Base-by-base conservation (phyloP, 1,284 basidiomycete species). In the Coniferiporia sulphurascens region DNA sequence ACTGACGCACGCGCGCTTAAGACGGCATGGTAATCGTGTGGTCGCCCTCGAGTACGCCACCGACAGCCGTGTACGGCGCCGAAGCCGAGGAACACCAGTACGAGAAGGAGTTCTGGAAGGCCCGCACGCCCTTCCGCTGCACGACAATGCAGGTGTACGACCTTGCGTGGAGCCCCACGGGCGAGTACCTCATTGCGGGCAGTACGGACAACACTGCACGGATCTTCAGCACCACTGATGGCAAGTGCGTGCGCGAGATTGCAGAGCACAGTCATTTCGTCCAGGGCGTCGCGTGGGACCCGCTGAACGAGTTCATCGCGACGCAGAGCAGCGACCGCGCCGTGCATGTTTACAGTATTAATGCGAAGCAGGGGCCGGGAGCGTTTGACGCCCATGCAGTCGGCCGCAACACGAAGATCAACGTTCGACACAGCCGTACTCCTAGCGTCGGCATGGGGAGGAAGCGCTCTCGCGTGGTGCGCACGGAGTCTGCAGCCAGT, bases 1-100 rank as follows among this genome's bases (percentile, higher is more conserved):
- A 9, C 44, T 46, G 17, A 46, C 19, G 12, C 17, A 9, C n/a
- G 9, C 9, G 10, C n/a, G n/a, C 46, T 60, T 38, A 64, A 96
- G 96, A 99, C 75, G 96, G 96, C 9, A 95, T 95, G 84, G 88
- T 99, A 62, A 91, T 98, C 55, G 86, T 98, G 19, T 99, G 96
- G 96, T 87, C 91, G 0, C 91, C 86, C 8, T 89, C 90, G 5
- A 84, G 86, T 41, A 85, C 81, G 41, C 87, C 90, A 0, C 86
- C 87, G 58, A 76, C 85, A 13, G 77, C 74, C 27, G 84, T 82
- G 22, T 95, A 93, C 69, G 92, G 91, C 21, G 89, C 84, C 65
- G 87, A 91, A 71, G 72, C 87, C 51, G 92, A 95, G 62, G 95
- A 98, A 62, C 63, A 87, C 32, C 87, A 89, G 64, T 86, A 89